Base-by-base conservation (phyloP, 305 asterid species). In the Plantago coronopus region DNA sequence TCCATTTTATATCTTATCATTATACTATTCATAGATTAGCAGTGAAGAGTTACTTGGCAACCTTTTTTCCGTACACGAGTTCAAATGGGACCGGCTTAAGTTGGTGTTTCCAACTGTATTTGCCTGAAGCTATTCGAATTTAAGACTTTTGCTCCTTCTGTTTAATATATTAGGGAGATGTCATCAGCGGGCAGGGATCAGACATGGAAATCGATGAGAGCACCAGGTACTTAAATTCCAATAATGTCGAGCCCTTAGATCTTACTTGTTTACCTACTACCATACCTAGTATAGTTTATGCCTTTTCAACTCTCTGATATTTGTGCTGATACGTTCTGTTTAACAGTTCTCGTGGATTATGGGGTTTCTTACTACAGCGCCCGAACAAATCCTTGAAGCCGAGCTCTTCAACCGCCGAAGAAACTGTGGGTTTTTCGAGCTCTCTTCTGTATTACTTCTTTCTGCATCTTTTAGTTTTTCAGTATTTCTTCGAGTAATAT, bases 311-410 rank as follows among this genome's bases (percentile, higher is more conserved):
- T 71, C 58, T 71, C 29, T 64, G 64, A 20, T 68, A 61, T 49
- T 63, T 49, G 63, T 57, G 63, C 57, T 65, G 57, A 61, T 46
- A 48, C 67, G 65, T 68, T 72, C 43, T 65, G 76, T 60, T 64
- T 64, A 64, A 81, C 76, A 75, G 80, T 57, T 78, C 86, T 68
- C 77, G 64, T 74, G 93, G 95, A 63, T 72, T 87, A 60, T 85
- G 97, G 99, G 79, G 84, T 62, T 77, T 79, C 83, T 54, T 85
- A 51, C 61, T 59, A 38, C 78, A 73, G 43, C 79, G 67, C 38
- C 81, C 84, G 19, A 62, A 67, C 74, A 80, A 68, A 78, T 78
- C 88, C 45, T 64, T 78, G 56, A 89, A 69, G 55, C 49, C 59
- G 59, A 72, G 78, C 74, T 63, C 73, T 22, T 71, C 83, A 71